Base-by-base conservation (phyloP, 441 rosid species). In the Corymbia calophylla region DNA sequence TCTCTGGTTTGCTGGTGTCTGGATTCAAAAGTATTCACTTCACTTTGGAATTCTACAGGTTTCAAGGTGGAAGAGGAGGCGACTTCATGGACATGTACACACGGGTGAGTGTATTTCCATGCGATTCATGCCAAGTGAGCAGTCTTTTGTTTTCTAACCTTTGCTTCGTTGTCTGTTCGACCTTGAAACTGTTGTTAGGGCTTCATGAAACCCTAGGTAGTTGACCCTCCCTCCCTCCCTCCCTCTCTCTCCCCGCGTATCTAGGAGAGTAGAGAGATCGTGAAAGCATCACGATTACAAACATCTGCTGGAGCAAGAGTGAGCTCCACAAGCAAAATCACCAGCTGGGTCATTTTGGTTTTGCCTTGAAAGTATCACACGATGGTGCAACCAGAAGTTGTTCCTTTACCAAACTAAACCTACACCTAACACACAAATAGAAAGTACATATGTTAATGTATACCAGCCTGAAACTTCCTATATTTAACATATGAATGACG, bases 101-200 rank as follows among this genome's bases (percentile, higher is more conserved):
- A 17, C 56, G 81, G 88, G 81, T 64, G 81, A 64, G 82, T 32
- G 88, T 68, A 87, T 39, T 47, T 87, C 88, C 56, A 27, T 87
- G 88, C 51, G 51, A 87, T 48, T 53, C 88, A 47, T 87, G 88
- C 54, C 88, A 47, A 87, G 88, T 87, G 73, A 87, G 4, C 81
- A 87, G 88, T 87, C 88, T 87, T 87, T 87, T 49, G 51, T 62
- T 39, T 49, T 60, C 18, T 68, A 64, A 87, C 88, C 88, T 87
- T 60, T 87, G 81, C 88, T 87, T 87, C 88, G 88, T 87, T 87
- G 88, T 87, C 88, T 87, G 88, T 87, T 87, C 88, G 88, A 64
- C 88, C 88, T 64, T 87, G 88, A 64, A 60, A 55, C 68, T 64
- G 47, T 44, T 32, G 39, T 32, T 31, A n/a, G 44, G 23, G 23